Evolutionary conservation across 441 rosid species (phyloP).

Genomic region (Populus tomentosa): DNA sequence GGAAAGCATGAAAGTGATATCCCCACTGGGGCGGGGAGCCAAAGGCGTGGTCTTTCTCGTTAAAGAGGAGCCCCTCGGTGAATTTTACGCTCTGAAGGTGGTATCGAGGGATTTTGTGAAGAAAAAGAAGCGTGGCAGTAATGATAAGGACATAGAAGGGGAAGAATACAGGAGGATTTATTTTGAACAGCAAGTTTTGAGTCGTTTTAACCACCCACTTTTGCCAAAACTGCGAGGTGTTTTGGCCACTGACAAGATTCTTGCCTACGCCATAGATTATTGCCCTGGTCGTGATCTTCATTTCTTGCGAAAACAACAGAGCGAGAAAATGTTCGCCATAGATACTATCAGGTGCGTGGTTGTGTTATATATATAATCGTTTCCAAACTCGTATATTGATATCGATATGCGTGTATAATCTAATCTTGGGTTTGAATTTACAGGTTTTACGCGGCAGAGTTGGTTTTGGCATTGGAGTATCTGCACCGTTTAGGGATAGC

Average conservation of each 20-base stretch:
- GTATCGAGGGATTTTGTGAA: slow-evolving; percentile 49
- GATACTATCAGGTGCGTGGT: slow-evolving; percentile 37
- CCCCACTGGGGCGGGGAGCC: slow-evolving; percentile 73
- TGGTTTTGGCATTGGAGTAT: slow-evolving; percentile 77
- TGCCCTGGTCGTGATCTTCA: slow-evolving; percentile 70
- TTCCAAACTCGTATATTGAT: background rate
- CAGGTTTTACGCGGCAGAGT: slow-evolving; percentile 89
- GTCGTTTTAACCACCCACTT: slow-evolving; percentile 55
- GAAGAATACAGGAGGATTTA: slow-evolving; percentile 48
- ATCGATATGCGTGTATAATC: background rate
- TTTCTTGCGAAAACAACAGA: slow-evolving; percentile 49
- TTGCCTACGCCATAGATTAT: slow-evolving; percentile 77
- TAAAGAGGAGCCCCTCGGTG: slow-evolving; percentile 23
- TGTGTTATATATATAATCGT: background rate
- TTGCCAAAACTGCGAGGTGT: slow-evolving; percentile 64
- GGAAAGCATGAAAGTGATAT: slow-evolving; percentile 34
- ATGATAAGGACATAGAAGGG: slow-evolving; percentile 2
- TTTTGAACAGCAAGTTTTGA: slow-evolving; percentile 58
- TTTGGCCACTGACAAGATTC: slow-evolving; percentile 48
- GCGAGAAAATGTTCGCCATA: slow-evolving; percentile 68
- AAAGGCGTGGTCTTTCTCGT: slow-evolving; percentile 79
- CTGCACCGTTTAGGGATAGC: slow-evolving; percentile 85
- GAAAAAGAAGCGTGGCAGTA: slow-evolving; percentile 29
- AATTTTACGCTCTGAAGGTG: slow-evolving; percentile 61
- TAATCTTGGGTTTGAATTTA: slow-evolving; percentile 10